These are phyloP conservation scores for Clarireedia paspali DNA, from an alignment of 2,329 filamentous ascomycete species.

Conservation along the genomic window DNA sequence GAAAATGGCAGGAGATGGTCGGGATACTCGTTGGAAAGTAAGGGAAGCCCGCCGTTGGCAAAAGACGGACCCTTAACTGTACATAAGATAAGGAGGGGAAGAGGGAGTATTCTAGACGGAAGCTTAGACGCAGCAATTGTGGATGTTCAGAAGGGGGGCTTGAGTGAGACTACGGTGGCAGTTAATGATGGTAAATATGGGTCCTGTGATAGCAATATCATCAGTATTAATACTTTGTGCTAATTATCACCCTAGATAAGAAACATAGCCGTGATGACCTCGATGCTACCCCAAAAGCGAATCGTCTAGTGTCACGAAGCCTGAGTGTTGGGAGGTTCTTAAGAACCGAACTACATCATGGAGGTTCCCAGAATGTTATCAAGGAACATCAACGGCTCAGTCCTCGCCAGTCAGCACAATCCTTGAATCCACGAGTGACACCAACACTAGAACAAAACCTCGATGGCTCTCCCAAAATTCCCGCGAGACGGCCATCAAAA, in stretches of 20 bases:
- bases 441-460: neutral
- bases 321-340: slow-evolving; percentile 23
- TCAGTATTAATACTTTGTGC: neutral
- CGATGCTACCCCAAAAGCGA: slow-evolving; percentile 22
- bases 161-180: neutral
- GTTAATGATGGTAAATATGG: neutral
- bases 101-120: slow-evolving; percentile 15
- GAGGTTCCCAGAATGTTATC: slow-evolving; percentile 11
- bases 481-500: slow-evolving; percentile 21
- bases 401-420: slow-evolving; percentile 12
- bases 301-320: slow-evolving; percentile 13
- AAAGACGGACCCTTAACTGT: slow-evolving; percentile 21
- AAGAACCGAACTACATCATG: slow-evolving; percentile 20
- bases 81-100: slow-evolving; percentile 18
- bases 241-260: neutral
- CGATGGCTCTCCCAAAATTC: slow-evolving; percentile 13
- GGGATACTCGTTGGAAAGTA: slow-evolving; percentile 18
- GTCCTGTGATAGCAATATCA: neutral
- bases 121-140: slow-evolving; percentile 13
- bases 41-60: slow-evolving; percentile 23
- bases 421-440: neutral
- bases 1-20: slow-evolving; percentile 15
- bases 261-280: neutral
- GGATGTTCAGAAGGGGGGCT: neutral
- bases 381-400: neutral